Conservation (phyloP, 148 eudicot genomes). For the Vaccinium macrocarpon region DNA sequence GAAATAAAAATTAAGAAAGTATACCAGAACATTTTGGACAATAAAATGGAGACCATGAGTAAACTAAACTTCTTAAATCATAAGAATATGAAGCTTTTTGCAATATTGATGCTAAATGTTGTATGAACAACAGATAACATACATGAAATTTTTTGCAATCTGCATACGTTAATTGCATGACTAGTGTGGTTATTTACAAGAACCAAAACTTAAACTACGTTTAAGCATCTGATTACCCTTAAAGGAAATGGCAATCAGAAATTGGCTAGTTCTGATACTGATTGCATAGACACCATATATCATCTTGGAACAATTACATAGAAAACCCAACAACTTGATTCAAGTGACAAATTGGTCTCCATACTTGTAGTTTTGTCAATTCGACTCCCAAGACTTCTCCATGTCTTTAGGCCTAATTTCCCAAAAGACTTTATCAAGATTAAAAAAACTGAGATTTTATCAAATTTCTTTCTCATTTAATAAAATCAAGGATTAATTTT, state of each 20-base stretch:
- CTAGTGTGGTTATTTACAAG: not conserved
- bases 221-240: not conserved
- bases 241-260: not conserved
- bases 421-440: no score
- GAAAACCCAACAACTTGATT: not conserved
- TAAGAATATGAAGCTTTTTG: not conserved
- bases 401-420: no score
- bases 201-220: no score
- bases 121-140: no score
- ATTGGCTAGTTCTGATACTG: not conserved
- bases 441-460: no score
- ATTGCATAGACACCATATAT: not conserved
- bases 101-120: no score
- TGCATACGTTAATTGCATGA: not conserved
- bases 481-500: no score
- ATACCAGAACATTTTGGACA: no score
- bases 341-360: not conserved
- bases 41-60: not conserved
- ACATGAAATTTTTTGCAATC: no score
- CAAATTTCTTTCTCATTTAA: no score
- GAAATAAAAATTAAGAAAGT: no score
- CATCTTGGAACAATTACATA: not conserved
- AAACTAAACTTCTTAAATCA: not conserved
- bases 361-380: not conserved
- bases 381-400: no score